phyloP scores from a whole-genome alignment of 176 grass and related monocot species.

The Carex myosuroides region DNA sequence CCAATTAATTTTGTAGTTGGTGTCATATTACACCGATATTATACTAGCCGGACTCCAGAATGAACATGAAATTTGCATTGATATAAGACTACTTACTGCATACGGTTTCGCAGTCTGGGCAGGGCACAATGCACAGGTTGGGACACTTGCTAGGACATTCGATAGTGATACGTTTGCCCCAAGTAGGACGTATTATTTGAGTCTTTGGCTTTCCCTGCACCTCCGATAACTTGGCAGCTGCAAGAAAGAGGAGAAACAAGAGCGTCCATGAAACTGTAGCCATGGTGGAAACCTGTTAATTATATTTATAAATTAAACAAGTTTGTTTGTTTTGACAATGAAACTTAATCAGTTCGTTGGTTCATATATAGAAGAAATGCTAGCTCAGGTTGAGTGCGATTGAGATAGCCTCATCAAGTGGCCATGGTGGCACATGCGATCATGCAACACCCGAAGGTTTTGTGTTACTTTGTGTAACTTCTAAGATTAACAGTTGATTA shows the following conservation, averaged over 20 bases:
- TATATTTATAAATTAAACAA: not conserved
- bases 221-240: not conserved
- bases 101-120: not conserved
- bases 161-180: not conserved
- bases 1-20: too few relatives aligned
- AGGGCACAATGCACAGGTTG: not conserved
- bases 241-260: conserved; percentile 2
- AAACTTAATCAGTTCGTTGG: not conserved
- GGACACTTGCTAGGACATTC: conserved; percentile 13
- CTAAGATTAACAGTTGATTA: not conserved
- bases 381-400: not conserved
- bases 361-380: conserved; percentile 17
- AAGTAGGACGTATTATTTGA: not conserved
- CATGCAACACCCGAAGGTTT: not conserved
- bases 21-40: too few relatives aligned
- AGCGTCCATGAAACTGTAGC: conserved; percentile 5
- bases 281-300: not conserved
- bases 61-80: not conserved
- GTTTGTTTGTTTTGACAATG: not conserved
- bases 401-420: not conserved
- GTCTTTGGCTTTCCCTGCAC: not conserved
- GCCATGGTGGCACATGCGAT: conserved; percentile 4
- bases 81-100: conserved; percentile 18
- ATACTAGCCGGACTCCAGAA: too few relatives aligned
- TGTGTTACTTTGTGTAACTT: not conserved